Base-by-base conservation (phyloP, 768 basidiomycete species). In the Boletus reticulatus region DNA sequence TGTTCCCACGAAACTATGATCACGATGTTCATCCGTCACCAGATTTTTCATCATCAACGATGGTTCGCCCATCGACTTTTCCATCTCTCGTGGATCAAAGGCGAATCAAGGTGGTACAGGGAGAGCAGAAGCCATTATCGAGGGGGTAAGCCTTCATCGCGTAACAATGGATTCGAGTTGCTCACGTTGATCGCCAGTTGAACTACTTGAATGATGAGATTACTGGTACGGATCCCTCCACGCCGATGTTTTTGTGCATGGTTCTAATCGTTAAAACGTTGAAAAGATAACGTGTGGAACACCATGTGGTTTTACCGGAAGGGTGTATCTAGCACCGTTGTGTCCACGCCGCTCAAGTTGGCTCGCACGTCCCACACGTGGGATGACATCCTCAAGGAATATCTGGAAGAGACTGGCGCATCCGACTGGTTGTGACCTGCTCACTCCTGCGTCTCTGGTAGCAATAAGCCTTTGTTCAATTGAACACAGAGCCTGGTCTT, bases 231-330 rank as follows among this genome's bases (percentile, higher is more conserved):
- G 3, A 14, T 31, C 8, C 14, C 19, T 37, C 27, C 27, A 9
- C 1, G 9, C 6, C 7, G 17, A 6, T 6, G 10, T 6, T 48
- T 24, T 11, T 7, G 27, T 48, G 13, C 41, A n/a, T 37, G n/a
- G 17, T 43, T 22, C 20, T 38, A 9, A 48, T 8, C 6, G 14
- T 22, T 22, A 6, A 9, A 27, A 27, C 8, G 27, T 32, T 46
- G 19, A 32, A 27, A 31, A 56, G 55, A 57, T 41, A 53, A 57
- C 17, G 45, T 43, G 22, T 57, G 56, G 56, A 57, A 57, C 53
- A 57, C 56, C 17, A 2, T 10, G 43, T 57, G 53, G 56, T 55
- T 39, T 48, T 58, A 50, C 36, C 48, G 41, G 43, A 56, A 36
- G 22, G 38, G 14, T 0, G 57, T 58, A 17, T 22, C 22, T 3